These are phyloP conservation scores for Vaccinium vitisidaea DNA, from an alignment of 148 eudicot species.

Conservation along the genomic window DNA sequence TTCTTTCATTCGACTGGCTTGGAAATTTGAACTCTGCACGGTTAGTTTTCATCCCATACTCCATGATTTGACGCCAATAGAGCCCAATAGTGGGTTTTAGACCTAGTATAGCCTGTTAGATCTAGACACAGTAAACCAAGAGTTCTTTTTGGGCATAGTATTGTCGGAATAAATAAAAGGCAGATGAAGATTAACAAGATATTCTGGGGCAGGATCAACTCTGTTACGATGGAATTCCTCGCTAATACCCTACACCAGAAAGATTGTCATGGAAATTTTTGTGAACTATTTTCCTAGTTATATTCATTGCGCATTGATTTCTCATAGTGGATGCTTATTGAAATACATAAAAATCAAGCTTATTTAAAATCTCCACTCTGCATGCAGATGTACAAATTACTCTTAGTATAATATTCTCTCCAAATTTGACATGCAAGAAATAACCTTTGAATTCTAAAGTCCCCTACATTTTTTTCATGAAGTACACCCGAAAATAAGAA, in stretches of 20 bases:
- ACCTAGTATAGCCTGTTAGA: not conserved
- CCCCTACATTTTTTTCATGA: not conserved
- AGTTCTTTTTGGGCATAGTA: not conserved
- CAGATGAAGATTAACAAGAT: not conserved
- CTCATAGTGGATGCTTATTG: not conserved
- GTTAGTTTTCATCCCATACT: not conserved
- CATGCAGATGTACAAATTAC: not conserved
- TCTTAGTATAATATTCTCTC: no score
- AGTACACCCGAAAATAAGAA: not conserved
- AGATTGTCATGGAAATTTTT: not conserved
- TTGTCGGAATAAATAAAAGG: not conserved
- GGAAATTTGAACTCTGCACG: not conserved
- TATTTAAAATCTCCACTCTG: not conserved
- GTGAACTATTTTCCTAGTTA: not conserved
- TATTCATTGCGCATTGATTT: not conserved
- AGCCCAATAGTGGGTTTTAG: conserved; percentile 1
- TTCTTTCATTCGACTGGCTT: not conserved
- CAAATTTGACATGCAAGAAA: not conserved
- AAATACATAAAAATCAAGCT: not conserved
- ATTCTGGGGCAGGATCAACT: not conserved
- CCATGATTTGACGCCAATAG: not conserved
- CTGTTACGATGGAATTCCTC: not conserved
- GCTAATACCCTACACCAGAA: not conserved
- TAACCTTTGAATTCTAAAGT: not conserved
- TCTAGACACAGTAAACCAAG: not conserved